phyloP scores from a whole-genome alignment of 1,284 basidiomycete genomes.

The Coniferiporia sulphurascens region DNA sequence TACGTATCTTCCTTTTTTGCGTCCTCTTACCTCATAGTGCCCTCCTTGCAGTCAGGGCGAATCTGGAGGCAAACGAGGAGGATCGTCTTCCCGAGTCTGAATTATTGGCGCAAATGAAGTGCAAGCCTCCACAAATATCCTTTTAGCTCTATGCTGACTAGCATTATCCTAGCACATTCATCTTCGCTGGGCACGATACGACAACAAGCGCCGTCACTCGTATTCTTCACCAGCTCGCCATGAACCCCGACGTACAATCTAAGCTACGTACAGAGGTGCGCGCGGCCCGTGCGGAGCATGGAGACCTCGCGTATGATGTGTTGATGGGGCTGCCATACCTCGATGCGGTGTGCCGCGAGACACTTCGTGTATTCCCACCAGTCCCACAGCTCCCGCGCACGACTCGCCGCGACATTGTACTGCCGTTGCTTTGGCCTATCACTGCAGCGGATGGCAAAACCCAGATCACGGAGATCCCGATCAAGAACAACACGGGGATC shows the following conservation, averaged over 20 bases:
- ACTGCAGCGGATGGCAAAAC: conserved; percentile 8
- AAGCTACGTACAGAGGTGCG: conserved; percentile 27
- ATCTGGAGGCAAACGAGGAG: conserved; percentile 21
- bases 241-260: conserved; percentile 25
- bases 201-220: conserved; percentile 26
- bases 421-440: conserved; percentile 12
- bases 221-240: conserved; percentile 27
- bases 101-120: conserved; percentile 27
- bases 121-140: conserved; percentile 32
- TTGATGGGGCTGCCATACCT: conserved; percentile 33
- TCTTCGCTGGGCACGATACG: conserved; percentile 30
- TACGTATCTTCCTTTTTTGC: conserved; percentile 16
- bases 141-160: conserved; percentile 19
- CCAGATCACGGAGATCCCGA: conserved; percentile 9
- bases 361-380: conserved; percentile 32
- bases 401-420: conserved; percentile 9
- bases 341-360: conserved; percentile 37
- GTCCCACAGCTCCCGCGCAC: conserved; percentile 2
- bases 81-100: conserved; percentile 27
- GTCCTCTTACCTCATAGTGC: not conserved
- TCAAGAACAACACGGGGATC: conserved; percentile 13
- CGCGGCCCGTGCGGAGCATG: conserved; percentile 20
- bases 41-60: conserved; percentile 10
- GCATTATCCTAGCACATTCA: conserved; percentile 23
- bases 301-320: conserved; percentile 30